phyloP scores from a whole-genome alignment of 1,284 basidiomycete species.

The Heliocybe sulcata region DNA sequence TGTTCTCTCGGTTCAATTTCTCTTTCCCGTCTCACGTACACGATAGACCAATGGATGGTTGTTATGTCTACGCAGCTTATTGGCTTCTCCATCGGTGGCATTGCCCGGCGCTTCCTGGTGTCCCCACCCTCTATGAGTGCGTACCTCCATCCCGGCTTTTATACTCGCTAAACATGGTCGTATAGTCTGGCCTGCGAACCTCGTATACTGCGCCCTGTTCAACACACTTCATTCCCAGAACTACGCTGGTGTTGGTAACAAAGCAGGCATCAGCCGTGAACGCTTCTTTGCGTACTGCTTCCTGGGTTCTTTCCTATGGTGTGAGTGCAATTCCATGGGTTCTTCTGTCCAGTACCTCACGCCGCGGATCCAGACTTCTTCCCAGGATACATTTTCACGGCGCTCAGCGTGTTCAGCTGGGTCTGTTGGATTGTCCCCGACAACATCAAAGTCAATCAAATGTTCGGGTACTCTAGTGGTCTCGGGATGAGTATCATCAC shows the following conservation, averaged over 20 bases:
- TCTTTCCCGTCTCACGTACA: not conserved
- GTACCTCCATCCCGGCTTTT: slow-evolving; percentile 3
- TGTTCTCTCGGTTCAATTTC: slow-evolving; percentile 9
- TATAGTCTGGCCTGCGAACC: slow-evolving; percentile 62
- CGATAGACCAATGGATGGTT: slow-evolving; percentile 27
- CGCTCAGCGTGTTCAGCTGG: slow-evolving; percentile 46
- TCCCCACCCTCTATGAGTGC: slow-evolving; percentile 70
- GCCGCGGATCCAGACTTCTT: slow-evolving; percentile 23
- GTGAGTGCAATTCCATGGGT: slow-evolving; percentile 13
- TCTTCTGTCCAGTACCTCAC: not conserved
- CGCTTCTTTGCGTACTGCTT: slow-evolving; percentile 44
- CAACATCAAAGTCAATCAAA: slow-evolving; percentile 48
- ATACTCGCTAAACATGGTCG: not conserved
- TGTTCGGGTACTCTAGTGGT: slow-evolving; percentile 58
- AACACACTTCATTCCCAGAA: slow-evolving; percentile 51
- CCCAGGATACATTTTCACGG: slow-evolving; percentile 44
- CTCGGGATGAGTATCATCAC: slow-evolving; percentile 37
- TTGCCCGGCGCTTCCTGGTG: slow-evolving; percentile 60
- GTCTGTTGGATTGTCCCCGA: slow-evolving; percentile 48
- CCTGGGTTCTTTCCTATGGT: slow-evolving; percentile 56
- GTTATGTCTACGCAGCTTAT: slow-evolving; percentile 64
- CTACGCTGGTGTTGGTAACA: slow-evolving; percentile 36
- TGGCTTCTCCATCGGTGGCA: slow-evolving; percentile 61
- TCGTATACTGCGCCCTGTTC: slow-evolving; percentile 50
- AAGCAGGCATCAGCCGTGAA: slow-evolving; percentile 38